Conservation (phyloP, 2,329 filamentous ascomycete genomes). For the Penicillium sp. region DNA sequence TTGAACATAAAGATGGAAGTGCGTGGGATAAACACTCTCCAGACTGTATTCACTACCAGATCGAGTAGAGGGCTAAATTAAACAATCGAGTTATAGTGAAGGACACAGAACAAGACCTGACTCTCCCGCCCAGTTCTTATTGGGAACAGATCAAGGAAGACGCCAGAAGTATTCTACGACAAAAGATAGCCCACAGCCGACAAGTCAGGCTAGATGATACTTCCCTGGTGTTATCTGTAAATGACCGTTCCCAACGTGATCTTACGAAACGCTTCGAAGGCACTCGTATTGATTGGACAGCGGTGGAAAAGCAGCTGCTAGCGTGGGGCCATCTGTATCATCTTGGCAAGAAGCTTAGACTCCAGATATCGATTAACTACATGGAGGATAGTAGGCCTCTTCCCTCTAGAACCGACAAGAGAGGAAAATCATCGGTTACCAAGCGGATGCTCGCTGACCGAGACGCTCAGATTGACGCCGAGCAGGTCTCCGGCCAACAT, state of each 20-base stretch:
- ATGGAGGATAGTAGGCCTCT: slow-evolving; percentile 19
- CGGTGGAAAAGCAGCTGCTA: slow-evolving; percentile 23
- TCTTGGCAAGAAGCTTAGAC: slow-evolving; percentile 22
- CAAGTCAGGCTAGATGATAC: slow-evolving; percentile 25
- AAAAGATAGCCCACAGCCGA: slow-evolving; percentile 21
- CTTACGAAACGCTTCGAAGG: slow-evolving; percentile 24
- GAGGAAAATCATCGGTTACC: slow-evolving; percentile 10
- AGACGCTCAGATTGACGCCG: slow-evolving; percentile 14
- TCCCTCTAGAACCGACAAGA: slow-evolving; percentile 8
- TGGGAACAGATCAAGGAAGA: slow-evolving; percentile 21
- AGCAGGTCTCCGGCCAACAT: slow-evolving; percentile 22
- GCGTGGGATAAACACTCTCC: slow-evolving; percentile 3
- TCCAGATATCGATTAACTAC: slow-evolving; percentile 28
- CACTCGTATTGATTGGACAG: slow-evolving; percentile 23
- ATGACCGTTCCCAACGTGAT: slow-evolving; percentile 18
- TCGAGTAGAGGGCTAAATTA: slow-evolving; percentile 14
- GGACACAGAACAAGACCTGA: slow-evolving; percentile 22
- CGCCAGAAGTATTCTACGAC: slow-evolving; percentile 13
- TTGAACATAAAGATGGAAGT: slow-evolving; percentile 2
- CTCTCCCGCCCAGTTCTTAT: slow-evolving; percentile 14
- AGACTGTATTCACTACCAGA: slow-evolving; percentile 12
- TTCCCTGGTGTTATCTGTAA: slow-evolving; percentile 20
- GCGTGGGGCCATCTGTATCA: slow-evolving; percentile 20
- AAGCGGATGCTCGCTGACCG: slow-evolving; percentile 9
- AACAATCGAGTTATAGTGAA: slow-evolving; percentile 20